Evolutionary conservation across 306 rosid species (phyloP).

Genomic region (Canavalia gladiata): DNA sequence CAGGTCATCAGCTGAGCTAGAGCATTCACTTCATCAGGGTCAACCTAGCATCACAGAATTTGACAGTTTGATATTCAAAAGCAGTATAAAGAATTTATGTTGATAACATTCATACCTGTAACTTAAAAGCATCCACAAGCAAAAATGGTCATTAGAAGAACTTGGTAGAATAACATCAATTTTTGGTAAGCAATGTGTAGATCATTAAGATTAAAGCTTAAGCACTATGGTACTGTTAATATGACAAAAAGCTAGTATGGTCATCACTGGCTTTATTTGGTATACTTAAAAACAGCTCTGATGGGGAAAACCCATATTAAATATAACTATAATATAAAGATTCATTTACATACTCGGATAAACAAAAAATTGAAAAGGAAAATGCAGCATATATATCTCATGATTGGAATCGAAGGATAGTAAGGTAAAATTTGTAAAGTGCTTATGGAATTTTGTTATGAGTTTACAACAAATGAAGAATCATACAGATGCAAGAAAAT

Average conservation of each 20-base stretch:
- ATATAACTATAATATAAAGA: not conserved
- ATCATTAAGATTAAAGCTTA: not conserved
- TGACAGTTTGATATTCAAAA: conserved; percentile 8
- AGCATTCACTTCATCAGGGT: conserved; percentile 86
- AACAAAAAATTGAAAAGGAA: not conserved
- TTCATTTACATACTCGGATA: not conserved
- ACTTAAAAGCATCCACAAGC: conserved; percentile 11
- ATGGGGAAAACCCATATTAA: not conserved
- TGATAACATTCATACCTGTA: conserved; percentile 31
- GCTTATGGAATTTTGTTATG: not conserved
- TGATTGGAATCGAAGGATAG: not conserved
- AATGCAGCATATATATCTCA: not conserved
- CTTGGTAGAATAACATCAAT: not conserved
- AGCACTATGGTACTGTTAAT: not conserved
- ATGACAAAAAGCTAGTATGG: not conserved
- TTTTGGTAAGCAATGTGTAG: not conserved
- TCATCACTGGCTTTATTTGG: not conserved
- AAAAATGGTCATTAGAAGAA: conserved; percentile 1
- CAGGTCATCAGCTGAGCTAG: conserved; percentile 87
- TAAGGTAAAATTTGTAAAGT: not conserved
- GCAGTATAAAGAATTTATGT: conserved; percentile 8
- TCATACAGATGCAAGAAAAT: conserved; percentile 3
- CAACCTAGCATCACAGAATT: conserved; percentile 62
- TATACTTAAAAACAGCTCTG: not conserved
- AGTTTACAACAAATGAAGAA: not conserved